Evolutionary conservation across 208 protist species (phyloP).

Genomic region (Herpetomonas muscarum): DNA sequence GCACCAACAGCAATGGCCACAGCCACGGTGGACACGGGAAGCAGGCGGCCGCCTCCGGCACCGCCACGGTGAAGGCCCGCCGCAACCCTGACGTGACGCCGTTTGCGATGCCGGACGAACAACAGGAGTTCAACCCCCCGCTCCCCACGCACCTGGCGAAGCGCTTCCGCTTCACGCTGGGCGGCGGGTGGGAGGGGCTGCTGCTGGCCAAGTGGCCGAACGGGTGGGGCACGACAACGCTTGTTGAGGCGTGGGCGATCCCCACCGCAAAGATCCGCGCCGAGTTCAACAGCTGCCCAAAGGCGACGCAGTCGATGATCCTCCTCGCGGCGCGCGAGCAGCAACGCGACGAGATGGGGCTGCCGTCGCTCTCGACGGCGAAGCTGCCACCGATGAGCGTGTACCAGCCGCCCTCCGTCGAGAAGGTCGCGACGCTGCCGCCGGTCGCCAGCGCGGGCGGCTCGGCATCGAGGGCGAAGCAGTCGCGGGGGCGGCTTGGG

Average conservation of each 20-base stretch:
- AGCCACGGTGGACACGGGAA: no score
- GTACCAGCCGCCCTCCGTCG: constrained; percentile 36
- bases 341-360: constrained; percentile 66
- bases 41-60: background rate
- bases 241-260: constrained; percentile 73
- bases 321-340: constrained; percentile 40
- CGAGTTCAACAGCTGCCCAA: constrained; percentile 66
- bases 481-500: no score
- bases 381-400: constrained; percentile 79
- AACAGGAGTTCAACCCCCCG: constrained; percentile 73
- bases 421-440: constrained; percentile 11
- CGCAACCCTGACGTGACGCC: constrained; percentile 4
- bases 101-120: constrained; percentile 48
- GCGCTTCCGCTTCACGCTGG: constrained; percentile 53
- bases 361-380: constrained; percentile 39
- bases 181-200: constrained; percentile 81
- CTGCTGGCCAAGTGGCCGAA: constrained; percentile 85
- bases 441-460: constrained; percentile 1
- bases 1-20: no score
- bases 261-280: constrained; percentile 67
- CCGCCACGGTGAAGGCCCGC: constrained; percentile 8
- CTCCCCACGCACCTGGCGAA: constrained; percentile 46
- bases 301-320: constrained; percentile 51
- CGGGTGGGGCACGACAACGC: constrained; percentile 76
- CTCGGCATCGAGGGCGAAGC: background rate